Base-by-base conservation (phyloP, 2,329 filamentous ascomycete genomes). In the Exophiala lecanii-corni region DNA sequence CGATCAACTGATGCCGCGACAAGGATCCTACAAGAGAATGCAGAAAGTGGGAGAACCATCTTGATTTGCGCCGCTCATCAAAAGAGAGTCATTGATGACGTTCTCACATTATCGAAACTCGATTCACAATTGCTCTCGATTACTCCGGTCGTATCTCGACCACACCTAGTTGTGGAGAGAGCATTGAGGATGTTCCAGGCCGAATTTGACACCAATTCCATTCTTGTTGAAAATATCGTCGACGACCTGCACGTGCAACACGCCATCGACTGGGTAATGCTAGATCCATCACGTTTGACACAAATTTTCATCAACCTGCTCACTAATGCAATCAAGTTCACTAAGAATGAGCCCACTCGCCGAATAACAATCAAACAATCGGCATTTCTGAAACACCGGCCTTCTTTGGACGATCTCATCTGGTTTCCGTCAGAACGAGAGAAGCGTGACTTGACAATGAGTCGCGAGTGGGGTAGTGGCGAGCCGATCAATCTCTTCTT, bases 151-250 rank as follows among this genome's bases (percentile, higher is more conserved):
- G 79, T 79, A 6, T 76, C 80, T 1, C 77, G 85, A 53, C 82
- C 84, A 0, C 67, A 83, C 38, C 71, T 72, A 4, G 75, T 88
- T 33, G 75, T 87, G 2, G 73, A 79, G 40, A 74, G 77, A 18
- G 78, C 82, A 0, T 60, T 89, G 30, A 86, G 82, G 57, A 89
- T 89, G 75, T 88, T 89, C 53, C 81, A 85, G 54, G 79, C 82
- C 4, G 84, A 89, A 59, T 72, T 86, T 2, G 39, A 39, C 7
- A 37, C 42, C 3, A 42, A 51, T 21, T 32, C 33, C 2, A 51
- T 51, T 7, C n/a, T 10, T 4, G 19, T 53, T 5, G 40, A 47
- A 16, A 43, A 45, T n/a, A 25, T 35, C 12, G 25, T 40, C 12
- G 43, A 53, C 17, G 38, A 47, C 3, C 36, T 23, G 9, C 43